Base-by-base conservation (phyloP, 2,329 filamentous ascomycete genomes). In the Diaporthe sp. region DNA sequence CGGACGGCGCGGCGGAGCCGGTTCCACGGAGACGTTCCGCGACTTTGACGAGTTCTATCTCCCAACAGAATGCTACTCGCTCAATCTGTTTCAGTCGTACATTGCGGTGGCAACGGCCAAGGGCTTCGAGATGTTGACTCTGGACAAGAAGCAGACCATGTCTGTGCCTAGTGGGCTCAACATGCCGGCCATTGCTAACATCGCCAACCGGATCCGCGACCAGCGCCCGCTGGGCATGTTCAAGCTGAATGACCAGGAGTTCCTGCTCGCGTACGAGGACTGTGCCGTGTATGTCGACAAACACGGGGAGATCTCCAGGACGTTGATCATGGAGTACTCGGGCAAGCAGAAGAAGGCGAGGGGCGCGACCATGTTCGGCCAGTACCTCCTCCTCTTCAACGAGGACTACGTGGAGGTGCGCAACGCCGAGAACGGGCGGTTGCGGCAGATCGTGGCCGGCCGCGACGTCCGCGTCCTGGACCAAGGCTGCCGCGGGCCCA, bases 11-110 rank as follows among this genome's bases (percentile, higher is more conserved):
- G 84, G 86, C 17, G 90, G 90, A 13, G 88, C 90, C 42, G 95
- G 95, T 28, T 92, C 91, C 76, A 98, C 96, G 0, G 97, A 99
- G 80, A 96, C 96, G 80, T 99, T 98, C 92, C 94, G 97, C 77
- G 97, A 99, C 82, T 99, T 96, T 83, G 97, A 99, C 86, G 97
- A 98, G 79, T 99, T 99, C 85, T 99, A 98, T 85, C 96, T 99
- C 79, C 97, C 97, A 0, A 93, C 94, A 3, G 97, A 99, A 82
- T 98, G 95, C 84, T 98, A 94, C 84, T 95, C 94, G 65, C 94
- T 99, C 82, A 98, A 98, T 84, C 91, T 99, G 71, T 99, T 98
- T 90, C 95, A 98, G 83, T 95, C 94, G 0, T 97, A 95, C 77
- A 94, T 99, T 72, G 95, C 97, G 13, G 95, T 99, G 65, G 93